A percentile compares a stretch with the other conserved stretches of the same genome.
These are phyloP conservation scores for Fagus sylvatica DNA, from an alignment of 306 rosid genomes.

Conservation along the genomic window DNA sequence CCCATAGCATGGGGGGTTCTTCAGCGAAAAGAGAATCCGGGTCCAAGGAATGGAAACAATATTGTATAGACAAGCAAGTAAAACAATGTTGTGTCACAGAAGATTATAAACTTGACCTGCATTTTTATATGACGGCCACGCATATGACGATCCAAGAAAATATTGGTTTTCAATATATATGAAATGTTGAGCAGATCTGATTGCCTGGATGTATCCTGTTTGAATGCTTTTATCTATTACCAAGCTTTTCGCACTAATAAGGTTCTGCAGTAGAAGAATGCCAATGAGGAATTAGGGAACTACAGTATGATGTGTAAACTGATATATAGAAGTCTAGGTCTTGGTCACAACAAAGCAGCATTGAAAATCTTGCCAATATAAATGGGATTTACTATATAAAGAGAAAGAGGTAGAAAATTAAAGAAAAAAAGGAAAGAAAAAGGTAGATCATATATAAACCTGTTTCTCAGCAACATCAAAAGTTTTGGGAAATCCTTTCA, in stretches of 20 bases:
- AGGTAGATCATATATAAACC: constrained; percentile 36
- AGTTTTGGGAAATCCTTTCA: constrained; percentile 81
- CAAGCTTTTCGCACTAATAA: constrained; percentile 67
- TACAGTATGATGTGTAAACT: background rate
- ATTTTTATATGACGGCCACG: constrained; percentile 79
- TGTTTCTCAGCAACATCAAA: constrained; percentile 36
- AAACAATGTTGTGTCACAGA: constrained; percentile 5
- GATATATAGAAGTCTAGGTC: constrained; percentile 15
- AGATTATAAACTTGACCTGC: constrained; percentile 60
- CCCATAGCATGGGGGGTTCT: background rate
- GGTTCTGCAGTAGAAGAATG: constrained; percentile 63
- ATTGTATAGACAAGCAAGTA: constrained; percentile 13
- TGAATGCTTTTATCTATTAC: constrained; percentile 89
- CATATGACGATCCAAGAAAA: constrained; percentile 90
- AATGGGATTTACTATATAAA: constrained; percentile 12
- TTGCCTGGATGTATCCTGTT: constrained; percentile 85
- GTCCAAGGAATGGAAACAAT: constrained; percentile 4
- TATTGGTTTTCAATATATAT: constrained; percentile 95
- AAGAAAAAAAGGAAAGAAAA: constrained; percentile 23
- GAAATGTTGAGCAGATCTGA: constrained; percentile 93
- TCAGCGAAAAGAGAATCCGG: background rate
- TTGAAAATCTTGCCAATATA: constrained; percentile 11
- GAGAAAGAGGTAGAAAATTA: background rate
- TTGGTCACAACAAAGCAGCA: constrained; percentile 25
- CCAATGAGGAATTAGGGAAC: constrained; percentile 16